Conservation (phyloP, 768 basidiomycete genomes). For the Mycena sanguinolenta region DNA sequence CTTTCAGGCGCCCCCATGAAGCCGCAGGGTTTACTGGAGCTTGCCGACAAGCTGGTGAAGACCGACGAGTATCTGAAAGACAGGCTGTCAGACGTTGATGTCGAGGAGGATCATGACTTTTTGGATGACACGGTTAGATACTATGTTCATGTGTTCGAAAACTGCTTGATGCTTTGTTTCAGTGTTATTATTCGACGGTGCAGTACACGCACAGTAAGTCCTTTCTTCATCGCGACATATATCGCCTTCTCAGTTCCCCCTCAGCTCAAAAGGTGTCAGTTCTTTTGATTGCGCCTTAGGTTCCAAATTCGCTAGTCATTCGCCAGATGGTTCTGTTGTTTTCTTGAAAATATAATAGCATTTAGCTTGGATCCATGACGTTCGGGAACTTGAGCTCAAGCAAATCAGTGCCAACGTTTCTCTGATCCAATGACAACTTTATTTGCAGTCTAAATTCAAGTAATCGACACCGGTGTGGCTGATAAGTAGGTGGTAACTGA, state of each 20-base stretch:
- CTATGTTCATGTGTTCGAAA: no score
- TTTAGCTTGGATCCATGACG: no score
- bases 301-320: neutral
- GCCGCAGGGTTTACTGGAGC: neutral
- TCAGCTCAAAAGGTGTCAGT: neutral
- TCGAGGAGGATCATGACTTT: neutral
- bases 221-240: no score
- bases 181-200: neutral
- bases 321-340: no score
- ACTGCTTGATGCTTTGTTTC: neutral
- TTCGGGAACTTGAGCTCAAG: no score
- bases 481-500: no score
- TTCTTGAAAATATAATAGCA: no score
- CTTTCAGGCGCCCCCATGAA: neutral
- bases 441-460: no score
- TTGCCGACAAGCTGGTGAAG: neutral
- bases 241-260: no score
- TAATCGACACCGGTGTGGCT: no score
- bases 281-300: neutral
- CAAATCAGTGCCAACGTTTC: no score
- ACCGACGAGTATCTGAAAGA: neutral
- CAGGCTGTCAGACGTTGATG: neutral
- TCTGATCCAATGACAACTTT: no score
- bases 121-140: constrained; percentile 8
- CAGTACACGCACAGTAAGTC: neutral